Conservation (phyloP, 2,329 filamentous ascomycete genomes). For the Thyridium curvatum region DNA sequence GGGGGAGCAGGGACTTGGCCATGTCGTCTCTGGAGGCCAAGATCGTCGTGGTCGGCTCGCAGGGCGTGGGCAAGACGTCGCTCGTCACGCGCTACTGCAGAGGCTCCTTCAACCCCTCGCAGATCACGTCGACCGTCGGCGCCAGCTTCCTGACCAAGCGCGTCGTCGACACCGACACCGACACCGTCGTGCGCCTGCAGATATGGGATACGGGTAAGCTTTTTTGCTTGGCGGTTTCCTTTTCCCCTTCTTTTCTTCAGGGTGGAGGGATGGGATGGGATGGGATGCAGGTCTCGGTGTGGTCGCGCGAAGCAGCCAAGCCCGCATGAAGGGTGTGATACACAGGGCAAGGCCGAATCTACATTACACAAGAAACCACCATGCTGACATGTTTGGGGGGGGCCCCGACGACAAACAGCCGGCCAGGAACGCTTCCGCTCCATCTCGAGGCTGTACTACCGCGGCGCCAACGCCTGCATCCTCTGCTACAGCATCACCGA, state of each 20-base stretch:
- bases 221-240: background rate
- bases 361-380: no score
- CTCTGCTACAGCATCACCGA: conserved; percentile 94
- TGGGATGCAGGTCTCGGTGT: no score
- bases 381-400: no score
- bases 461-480: conserved; percentile 88
- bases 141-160: conserved; percentile 76
- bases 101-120: conserved; percentile 60
- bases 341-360: no score
- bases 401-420: conserved; percentile 33
- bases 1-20: conserved; percentile 2
- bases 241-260: no score
- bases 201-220: conserved; percentile 82
- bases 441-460: conserved; percentile 93
- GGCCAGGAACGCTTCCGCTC: conserved; percentile 93
- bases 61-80: conserved; percentile 75
- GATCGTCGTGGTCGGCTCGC: conserved; percentile 73
- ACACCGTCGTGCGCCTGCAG: conserved; percentile 82
- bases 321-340: no score
- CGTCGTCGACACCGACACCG: conserved; percentile 75
- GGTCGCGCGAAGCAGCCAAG: no score
- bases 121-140: conserved; percentile 66
- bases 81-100: conserved; percentile 72
- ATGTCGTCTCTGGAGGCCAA: conserved; percentile 70
- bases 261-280: no score